Conservation (phyloP, 345 rosid genomes). For the Gossypium arboreum region DNA sequence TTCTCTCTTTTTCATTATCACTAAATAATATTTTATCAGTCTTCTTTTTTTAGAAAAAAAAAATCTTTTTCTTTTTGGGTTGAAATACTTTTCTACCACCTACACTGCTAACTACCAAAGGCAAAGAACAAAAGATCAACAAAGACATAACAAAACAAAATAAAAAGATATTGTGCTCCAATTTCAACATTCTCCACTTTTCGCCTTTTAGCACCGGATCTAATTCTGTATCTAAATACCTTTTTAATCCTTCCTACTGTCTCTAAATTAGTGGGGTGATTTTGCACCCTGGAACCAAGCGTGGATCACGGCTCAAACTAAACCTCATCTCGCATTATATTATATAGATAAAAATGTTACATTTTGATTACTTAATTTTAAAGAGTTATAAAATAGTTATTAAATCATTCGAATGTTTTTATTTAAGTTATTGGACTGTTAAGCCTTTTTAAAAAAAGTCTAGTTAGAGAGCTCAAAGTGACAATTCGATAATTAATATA, state of each 20-base stretch:
- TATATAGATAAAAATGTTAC: no score
- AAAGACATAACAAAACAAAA: constrained; percentile 36
- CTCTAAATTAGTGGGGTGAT: neutral
- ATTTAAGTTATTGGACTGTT: no score
- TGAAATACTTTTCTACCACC: constrained; percentile 26
- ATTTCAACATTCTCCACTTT: constrained; percentile 24
- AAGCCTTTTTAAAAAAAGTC: no score
- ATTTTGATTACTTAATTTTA: no score
- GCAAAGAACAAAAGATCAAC: constrained; percentile 27
- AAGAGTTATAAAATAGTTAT: no score
- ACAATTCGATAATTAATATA: no score
- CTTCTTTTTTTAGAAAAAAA: neutral
- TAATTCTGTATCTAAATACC: constrained; percentile 27
- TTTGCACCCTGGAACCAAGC: neutral
- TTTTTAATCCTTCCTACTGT: constrained; percentile 14
- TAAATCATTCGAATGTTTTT: accelerated
- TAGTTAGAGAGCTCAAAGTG: no score
- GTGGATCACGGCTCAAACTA: no score
- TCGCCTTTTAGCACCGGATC: constrained; percentile 25
- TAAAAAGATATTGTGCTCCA: constrained; percentile 25
- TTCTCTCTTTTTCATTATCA: neutral
- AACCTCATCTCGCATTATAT: no score
- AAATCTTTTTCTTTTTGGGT: constrained; percentile 11
- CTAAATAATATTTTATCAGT: constrained; percentile 14
- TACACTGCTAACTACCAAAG: constrained; percentile 28